Base-by-base conservation (phyloP, 208 protist species). In the Wallacemonas collosoma region DNA sequence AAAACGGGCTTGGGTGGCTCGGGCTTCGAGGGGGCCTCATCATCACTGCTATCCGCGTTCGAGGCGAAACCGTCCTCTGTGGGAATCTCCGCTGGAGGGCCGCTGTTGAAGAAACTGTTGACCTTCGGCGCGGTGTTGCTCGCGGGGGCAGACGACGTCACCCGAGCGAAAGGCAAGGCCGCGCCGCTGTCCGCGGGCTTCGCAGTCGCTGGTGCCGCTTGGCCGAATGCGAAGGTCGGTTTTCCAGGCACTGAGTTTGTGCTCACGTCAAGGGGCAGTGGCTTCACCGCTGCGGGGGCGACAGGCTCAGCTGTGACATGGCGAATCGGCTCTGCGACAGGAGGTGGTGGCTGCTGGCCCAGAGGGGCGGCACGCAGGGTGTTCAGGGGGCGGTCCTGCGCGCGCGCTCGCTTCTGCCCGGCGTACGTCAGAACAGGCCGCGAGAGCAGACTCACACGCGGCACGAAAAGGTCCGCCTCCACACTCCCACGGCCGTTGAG, bases 21-120 rank as follows among this genome's bases (percentile, higher is more conserved):
- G 56, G 6, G 4, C 48, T 75, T 73, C 15, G 53, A 36, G 3
- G 77, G 56, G 7, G 47, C 44, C 6, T 80, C 71, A 39, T 79
- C 83, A 64, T 91, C 79, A 50, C 85, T 83, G 54, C 78, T 73
- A 57, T 82, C 81, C 39, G 75, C 81, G 61, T 82, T 73, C 1
- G 83, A 70, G 0, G 87, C 87, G 71, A 92, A 92, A 40, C 83
- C 83, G 68, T 83, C 72, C 62, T 92, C 87, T 4, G 80, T 73
- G 2, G 56, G 57, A 12, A 82, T 76, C 12, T 75, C 81, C 1
- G 61, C 67, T 14, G 76, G 66, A 4, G 76, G 70, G 12, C 76
- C 72, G 4, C 12, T 9, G 50, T 79, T 79, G 51, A 75, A 68
- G 74, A 78, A 83, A 3, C 62, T 26, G 63, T 75, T 79, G 15